phyloP scores from a whole-genome alignment of 2,329 filamentous ascomycete species.

The Venturia effusa region DNA sequence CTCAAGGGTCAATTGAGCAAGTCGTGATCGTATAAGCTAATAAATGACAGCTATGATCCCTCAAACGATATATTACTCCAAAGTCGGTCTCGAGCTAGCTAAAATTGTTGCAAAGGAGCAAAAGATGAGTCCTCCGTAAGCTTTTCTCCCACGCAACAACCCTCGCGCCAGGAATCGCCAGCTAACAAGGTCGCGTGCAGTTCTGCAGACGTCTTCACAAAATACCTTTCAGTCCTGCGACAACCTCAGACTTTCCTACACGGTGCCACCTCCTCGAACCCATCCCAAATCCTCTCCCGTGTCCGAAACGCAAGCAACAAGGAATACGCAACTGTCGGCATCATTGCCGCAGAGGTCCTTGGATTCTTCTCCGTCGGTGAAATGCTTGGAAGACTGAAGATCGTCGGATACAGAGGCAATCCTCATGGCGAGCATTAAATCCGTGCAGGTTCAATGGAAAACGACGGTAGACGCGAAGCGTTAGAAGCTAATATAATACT shows the following conservation, averaged over 20 bases:
- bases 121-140: conserved; percentile 94
- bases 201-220: conserved; percentile 12
- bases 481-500: neutral
- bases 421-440: conserved; percentile 7
- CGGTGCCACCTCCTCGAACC: conserved; percentile 35
- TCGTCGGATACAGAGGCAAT: conserved; percentile 66
- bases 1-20: neutral
- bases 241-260: conserved; percentile 3
- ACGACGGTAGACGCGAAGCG: neutral
- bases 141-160: conserved; percentile 17
- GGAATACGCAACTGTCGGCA: conserved; percentile 62
- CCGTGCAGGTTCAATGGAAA: neutral
- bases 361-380: conserved; percentile 98
- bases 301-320: conserved; percentile 60
- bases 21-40: neutral
- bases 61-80: conserved; percentile 81
- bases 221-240: conserved; percentile 48
- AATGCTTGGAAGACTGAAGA: conserved; percentile 91
- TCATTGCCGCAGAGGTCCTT: conserved; percentile 74
- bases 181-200: neutral
- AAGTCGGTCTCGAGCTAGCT: conserved; percentile 74
- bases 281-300: conserved; percentile 42
- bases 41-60: conserved; percentile 39
- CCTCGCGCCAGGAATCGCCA: neutral
- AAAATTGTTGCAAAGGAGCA: conserved; percentile 81